These are phyloP conservation scores for Coemansia sp. DNA, from an alignment of 192 early-diverging fungal species.

Conservation along the genomic window DNA sequence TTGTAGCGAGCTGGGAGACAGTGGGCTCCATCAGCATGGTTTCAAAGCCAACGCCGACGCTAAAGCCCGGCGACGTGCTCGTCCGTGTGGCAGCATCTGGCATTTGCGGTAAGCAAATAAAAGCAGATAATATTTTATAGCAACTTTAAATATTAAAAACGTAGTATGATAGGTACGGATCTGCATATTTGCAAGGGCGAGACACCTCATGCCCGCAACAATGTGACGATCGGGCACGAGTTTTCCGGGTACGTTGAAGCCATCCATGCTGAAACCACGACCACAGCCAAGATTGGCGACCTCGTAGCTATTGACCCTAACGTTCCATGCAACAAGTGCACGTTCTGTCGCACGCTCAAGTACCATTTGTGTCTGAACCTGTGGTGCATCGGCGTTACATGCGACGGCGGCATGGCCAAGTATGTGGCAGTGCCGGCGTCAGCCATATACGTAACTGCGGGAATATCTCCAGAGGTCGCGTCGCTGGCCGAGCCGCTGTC, in stretches of 20 bases:
- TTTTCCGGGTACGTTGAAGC: slow-evolving; percentile 54
- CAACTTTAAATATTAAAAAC: too few species aligned
- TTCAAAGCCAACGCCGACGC: slow-evolving; percentile 30
- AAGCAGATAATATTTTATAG: too few species aligned
- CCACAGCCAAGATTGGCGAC: slow-evolving; percentile 34
- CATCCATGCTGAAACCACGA: slow-evolving; percentile 35
- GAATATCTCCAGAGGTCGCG: slow-evolving; percentile 48
- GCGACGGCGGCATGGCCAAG: slow-evolving; percentile 57
- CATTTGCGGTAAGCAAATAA: slow-evolving; percentile 39
- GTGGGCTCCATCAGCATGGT: slow-evolving; percentile 44
- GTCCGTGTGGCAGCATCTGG: slow-evolving; percentile 57
- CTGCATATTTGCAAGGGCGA: slow-evolving; percentile 59
- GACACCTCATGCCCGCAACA: slow-evolving; percentile 50
- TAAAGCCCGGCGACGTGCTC: slow-evolving; percentile 45
- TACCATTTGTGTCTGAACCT: slow-evolving; percentile 53
- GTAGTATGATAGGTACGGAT: slow-evolving; percentile 29
- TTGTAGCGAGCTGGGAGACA: slow-evolving; percentile 54
- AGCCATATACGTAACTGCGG: slow-evolving; percentile 32
- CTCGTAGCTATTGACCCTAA: slow-evolving; percentile 57
- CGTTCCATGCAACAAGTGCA: slow-evolving; percentile 51
- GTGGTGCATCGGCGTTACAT: slow-evolving; percentile 51
- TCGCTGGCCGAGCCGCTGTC: slow-evolving; percentile 57
- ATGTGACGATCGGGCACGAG: slow-evolving; percentile 57
- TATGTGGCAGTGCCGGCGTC: slow-evolving; percentile 48
- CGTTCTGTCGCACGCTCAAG: slow-evolving; percentile 49